phyloP scores from a whole-genome alignment of 345 rosid species.

The Chamaenerion angustifolium region DNA sequence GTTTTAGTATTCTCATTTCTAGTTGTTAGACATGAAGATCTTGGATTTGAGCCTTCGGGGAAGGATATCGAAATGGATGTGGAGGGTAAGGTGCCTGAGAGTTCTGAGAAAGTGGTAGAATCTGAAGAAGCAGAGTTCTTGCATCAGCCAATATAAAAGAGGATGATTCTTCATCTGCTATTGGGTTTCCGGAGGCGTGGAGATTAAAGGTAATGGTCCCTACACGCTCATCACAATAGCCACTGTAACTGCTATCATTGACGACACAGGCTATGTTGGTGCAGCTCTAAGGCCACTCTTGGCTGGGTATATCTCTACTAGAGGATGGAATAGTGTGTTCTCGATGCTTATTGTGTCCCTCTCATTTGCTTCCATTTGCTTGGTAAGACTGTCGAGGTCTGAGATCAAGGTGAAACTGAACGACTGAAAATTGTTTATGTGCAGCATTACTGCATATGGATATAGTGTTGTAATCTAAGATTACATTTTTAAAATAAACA shows the following conservation, averaged over 20 bases:
- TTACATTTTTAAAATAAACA: no score
- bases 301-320: conserved; percentile 71
- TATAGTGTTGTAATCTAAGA: no score
- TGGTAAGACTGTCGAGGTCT: conserved; percentile 40
- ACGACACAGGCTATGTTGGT: conserved; percentile 90
- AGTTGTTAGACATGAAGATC: conserved; percentile 53
- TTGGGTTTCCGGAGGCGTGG: conserved; percentile 83
- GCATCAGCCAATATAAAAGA: conserved; percentile 10
- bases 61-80: conserved; percentile 49
- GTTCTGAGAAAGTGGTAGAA: conserved; percentile 30
- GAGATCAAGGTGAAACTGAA: conserved; percentile 37
- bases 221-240: conserved; percentile 85
- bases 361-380: conserved; percentile 38
- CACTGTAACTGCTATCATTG: conserved; percentile 81
- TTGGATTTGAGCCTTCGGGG: conserved; percentile 65
- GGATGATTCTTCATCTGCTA: conserved; percentile 28
- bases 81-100: conserved; percentile 15
- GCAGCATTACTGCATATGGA: no score
- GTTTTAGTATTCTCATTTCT: conserved; percentile 48
- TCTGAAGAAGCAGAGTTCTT: conserved; percentile 45
- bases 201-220: conserved; percentile 80
- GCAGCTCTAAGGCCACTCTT: conserved; percentile 80
- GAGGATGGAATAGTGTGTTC: conserved; percentile 83
- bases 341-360: conserved; percentile 53
- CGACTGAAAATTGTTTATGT: conserved; percentile 17